Evolutionary conservation across 345 rosid species (phyloP), one percentile per base, ranked within the genome.

Genomic region (Eucalyptus curtisii): DNA sequence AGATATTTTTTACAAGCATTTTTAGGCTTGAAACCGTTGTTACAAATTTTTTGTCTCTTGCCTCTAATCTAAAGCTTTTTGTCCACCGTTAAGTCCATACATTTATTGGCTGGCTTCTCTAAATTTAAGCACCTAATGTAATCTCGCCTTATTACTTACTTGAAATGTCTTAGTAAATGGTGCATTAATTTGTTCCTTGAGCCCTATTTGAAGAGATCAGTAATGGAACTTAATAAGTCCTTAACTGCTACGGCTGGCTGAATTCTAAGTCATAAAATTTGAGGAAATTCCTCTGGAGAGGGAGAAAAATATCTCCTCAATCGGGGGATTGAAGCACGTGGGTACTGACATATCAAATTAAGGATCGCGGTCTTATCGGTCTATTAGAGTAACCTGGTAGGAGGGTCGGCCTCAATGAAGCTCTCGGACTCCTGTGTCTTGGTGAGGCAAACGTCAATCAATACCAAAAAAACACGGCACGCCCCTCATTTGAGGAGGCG

Each of bases 211-310:
- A 86, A 86, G 31, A 42, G 49, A 59, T 22, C 49, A 4, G 6
- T 7, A 17, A 55, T 55, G 11, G 0, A 55, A 22, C 13, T 55
- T 55, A 24, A 55, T 55, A 55, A 24, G 6, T 55, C 2, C 6
- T 55, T 55, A 10, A 55, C 1, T 55, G 3, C 10, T 55, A 9
- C 12, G 13, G 1, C 3, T 55, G 13, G 1, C 3, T 55, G 30
- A 55, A 55, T 0, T 55, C 3, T 55, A 24, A 10, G 1, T 22
- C 30, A 24, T 55, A 55, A 55, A 55, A 55, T 55, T 55, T 22
- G 1, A 24, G 1, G 6, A 24, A 24, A 10, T 55, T 55, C 13
- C 30, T 3, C 61, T 9, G 0, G 0, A 55, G 61, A 24, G 61
- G 13, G 30, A 4, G 27, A 24, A 53, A 9, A 22, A 24, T 1